Percentiles rank a stretch among this genome's conserved stretches.
These are phyloP conservation scores for Phytophthora tentaculata DNA, from an alignment of 352 stramenopile genomes.

Conservation along the genomic window DNA sequence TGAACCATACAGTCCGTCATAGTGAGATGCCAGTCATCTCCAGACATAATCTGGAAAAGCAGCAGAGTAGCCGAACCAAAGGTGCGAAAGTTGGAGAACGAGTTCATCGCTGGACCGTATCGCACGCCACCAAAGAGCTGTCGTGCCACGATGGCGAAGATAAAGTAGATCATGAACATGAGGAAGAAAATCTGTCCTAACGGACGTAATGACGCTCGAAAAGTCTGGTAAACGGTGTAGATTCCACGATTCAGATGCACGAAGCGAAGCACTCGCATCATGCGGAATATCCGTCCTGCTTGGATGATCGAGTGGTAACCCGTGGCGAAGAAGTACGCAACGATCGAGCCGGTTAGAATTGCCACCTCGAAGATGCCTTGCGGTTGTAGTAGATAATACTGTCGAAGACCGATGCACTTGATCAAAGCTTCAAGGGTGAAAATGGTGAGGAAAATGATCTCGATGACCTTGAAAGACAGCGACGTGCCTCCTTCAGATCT, in stretches of 20 bases:
- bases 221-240: constrained; percentile 82
- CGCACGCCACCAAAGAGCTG: constrained; percentile 78
- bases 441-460: constrained; percentile 72
- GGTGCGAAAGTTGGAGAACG: constrained; percentile 75
- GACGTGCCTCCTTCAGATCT: constrained; percentile 28
- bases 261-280: constrained; percentile 81
- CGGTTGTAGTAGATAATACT: constrained; percentile 65
- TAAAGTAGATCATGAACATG: constrained; percentile 86
- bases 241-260: constrained; percentile 76
- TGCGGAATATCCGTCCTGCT: constrained; percentile 71
- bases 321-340: constrained; percentile 66
- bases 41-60: constrained; percentile 86
- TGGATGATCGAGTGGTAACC: constrained; percentile 77
- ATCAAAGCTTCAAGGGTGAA: constrained; percentile 62
- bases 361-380: constrained; percentile 68
- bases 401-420: constrained; percentile 67
- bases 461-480: constrained; percentile 59
- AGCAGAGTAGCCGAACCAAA: constrained; percentile 67
- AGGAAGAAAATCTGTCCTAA: constrained; percentile 84
- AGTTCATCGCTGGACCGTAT: constrained; percentile 63
- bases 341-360: constrained; percentile 66
- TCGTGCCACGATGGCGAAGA: constrained; percentile 75
- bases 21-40: constrained; percentile 81
- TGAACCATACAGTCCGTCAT: constrained; percentile 82
- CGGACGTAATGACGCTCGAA: constrained; percentile 66